Evolutionary conservation across 2,329 filamentous ascomycete genomes (phyloP), one percentile per base, ranked within the genome.

Genomic region (Triangularia setosa): DNA sequence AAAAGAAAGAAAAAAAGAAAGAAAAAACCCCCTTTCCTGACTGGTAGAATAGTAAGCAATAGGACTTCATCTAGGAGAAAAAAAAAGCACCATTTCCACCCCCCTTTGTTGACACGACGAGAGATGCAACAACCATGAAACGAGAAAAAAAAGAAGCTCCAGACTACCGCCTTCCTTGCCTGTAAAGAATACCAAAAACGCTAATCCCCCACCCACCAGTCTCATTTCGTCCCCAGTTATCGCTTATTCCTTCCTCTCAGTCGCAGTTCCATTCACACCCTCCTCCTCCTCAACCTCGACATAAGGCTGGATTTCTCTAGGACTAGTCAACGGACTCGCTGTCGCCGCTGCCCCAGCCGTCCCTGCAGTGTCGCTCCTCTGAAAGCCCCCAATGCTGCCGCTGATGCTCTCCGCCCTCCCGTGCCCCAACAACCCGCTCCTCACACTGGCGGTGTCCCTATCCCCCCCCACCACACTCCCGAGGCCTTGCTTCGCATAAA

Each of bases 331-430:
- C 28, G 70, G 67, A 54, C 69, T 71, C 8, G 74, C 73, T 27
- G 40, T 25, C 7, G 35, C 58, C 7, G 33, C n/a, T n/a, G n/a
- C 27, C 21, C 4, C 30, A 11, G 27, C 8, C 4, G n/a, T 23
- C 2, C 21, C 54, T 4, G 25, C 27, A 11, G 9, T 33, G 7
- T 84, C 82, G 59, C 85, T 89, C 1, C 84, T 84, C 40, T 93
- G 76, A 16, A 84, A 73, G 8, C 83, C 85, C 6, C 83, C 85
- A 68, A 93, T 88, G 75, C 90, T 94, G 25, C 91, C 90, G 66
- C 83, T 90, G 62, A 94, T 86, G 76, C 93, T 96, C 74, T 96
- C 92, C 58, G 91, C 89, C 67, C 92, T 84, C 1, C 85, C 87
- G 75, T 97, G 93, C 0, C 91, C 90, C 2, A 91, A 75, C 1